Conservation (phyloP, 2,329 filamentous ascomycete species). For the Pleomassaria siparia region DNA sequence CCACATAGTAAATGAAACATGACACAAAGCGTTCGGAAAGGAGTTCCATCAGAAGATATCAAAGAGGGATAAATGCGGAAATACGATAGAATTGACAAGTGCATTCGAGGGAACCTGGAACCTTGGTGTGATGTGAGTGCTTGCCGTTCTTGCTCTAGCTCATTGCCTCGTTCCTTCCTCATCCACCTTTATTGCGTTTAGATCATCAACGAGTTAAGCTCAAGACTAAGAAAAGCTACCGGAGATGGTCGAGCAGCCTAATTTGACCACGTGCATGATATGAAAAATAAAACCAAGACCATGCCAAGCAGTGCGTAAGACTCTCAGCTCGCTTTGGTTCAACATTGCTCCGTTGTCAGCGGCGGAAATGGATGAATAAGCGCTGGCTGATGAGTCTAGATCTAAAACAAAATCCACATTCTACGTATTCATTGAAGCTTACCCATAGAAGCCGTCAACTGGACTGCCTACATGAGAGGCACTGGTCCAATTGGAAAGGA, state of each 20-base stretch:
- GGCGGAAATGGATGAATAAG: background rate
- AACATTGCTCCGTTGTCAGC: background rate
- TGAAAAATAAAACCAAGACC: background rate
- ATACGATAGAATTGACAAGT: too few species aligned
- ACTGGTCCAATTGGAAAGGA: too few species aligned
- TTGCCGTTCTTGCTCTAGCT: background rate
- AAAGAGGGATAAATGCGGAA: too few species aligned
- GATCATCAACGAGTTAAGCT: background rate
- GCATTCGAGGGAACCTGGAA: too few species aligned
- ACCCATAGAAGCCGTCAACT: background rate
- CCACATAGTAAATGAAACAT: too few species aligned
- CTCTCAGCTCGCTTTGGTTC: background rate
- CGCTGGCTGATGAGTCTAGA: background rate
- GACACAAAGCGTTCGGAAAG: too few species aligned
- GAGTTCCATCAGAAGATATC: too few species aligned
- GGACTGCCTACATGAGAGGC: background rate
- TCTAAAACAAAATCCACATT: constrained; percentile 7
- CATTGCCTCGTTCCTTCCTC: background rate
- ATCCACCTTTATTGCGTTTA: background rate
- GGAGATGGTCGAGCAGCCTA: background rate
- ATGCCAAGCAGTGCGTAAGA: background rate
- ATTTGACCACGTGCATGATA: background rate
- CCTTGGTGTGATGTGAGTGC: background rate
- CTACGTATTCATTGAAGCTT: background rate
- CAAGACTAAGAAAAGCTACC: background rate